A percentile compares a stretch with the other conserved stretches of the same genome.
These are phyloP conservation scores for Athelia psychrophila DNA, from an alignment of 1,284 basidiomycete species.

Conservation along the genomic window DNA sequence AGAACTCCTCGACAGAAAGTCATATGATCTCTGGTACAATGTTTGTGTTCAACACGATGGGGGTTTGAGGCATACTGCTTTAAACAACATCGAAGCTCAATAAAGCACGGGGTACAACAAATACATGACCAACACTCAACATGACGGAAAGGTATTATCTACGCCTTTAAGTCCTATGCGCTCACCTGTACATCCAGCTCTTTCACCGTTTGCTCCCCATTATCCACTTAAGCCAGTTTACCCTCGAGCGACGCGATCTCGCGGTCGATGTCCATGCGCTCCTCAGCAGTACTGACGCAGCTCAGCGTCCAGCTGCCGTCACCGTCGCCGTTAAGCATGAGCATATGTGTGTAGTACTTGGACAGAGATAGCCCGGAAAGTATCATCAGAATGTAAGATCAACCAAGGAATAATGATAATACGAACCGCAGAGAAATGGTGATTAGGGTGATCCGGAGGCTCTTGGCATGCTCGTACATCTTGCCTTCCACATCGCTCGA, in stretches of 20 bases:
- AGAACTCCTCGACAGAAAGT: no score
- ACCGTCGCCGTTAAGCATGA: conserved; percentile 72
- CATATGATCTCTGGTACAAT: no score
- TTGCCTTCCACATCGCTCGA: conserved; percentile 94
- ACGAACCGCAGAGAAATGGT: conserved; percentile 81
- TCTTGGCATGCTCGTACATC: conserved; percentile 95
- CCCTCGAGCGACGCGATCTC: conserved; percentile 71
- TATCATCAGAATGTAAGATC: background rate
- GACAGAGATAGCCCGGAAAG: conserved; percentile 70
- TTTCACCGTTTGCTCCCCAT: conserved; percentile 60
- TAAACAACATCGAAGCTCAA: no score
- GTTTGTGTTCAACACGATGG: no score
- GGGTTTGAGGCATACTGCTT: no score
- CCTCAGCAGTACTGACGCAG: conserved; percentile 67
- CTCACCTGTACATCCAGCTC: conserved; percentile 52
- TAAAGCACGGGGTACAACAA: no score
- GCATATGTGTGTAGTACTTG: conserved; percentile 81
- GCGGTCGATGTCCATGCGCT: conserved; percentile 67
- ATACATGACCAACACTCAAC: background rate
- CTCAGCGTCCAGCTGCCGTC: conserved; percentile 68
- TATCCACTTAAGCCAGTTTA: conserved; percentile 63
- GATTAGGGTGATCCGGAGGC: conserved; percentile 90
- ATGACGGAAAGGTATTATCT: background rate
- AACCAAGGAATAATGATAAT: background rate
- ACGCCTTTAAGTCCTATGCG: background rate